Percentiles rank a stretch among this genome's conserved stretches.
Conservation (phyloP, 345 rosid species). For the Hirschfeldia incana region DNA sequence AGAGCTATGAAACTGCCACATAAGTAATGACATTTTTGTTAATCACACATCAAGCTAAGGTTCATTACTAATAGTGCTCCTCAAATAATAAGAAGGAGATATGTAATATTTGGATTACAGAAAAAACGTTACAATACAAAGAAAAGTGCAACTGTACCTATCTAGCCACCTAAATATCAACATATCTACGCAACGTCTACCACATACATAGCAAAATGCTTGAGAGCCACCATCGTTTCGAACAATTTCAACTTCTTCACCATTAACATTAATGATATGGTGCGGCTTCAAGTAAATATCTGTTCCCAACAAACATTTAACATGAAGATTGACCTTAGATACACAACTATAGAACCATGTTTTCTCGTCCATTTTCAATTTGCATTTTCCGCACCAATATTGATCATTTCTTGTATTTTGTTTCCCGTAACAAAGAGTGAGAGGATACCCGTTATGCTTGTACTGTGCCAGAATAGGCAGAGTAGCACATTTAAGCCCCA, state of each 20-base stretch:
- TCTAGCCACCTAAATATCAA: background rate
- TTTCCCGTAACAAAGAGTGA: constrained; percentile 1
- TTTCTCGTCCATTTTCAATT: background rate
- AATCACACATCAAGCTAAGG: too few species aligned
- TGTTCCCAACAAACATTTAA: background rate
- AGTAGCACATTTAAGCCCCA: constrained; percentile 8
- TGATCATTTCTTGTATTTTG: background rate
- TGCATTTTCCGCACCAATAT: constrained; percentile 3
- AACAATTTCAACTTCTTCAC: constrained; percentile 8
- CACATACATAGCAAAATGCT: background rate
- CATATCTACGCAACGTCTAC: background rate
- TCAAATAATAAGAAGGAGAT: too few species aligned
- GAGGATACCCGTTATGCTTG: background rate
- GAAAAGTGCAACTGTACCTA: background rate
- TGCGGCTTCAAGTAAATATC: background rate
- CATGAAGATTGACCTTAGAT: background rate
- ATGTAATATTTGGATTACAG: background rate
- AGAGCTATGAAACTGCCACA: too few species aligned
- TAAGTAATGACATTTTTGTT: too few species aligned
- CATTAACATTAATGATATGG: background rate
- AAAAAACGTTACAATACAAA: constrained; percentile 6
- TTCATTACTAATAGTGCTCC: too few species aligned
- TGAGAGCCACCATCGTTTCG: background rate
- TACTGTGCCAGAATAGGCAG: background rate
- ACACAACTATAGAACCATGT: background rate